Evolutionary conservation across 2,329 filamentous ascomycete species (phyloP).

Genomic region (Beauveria caledonica): DNA sequence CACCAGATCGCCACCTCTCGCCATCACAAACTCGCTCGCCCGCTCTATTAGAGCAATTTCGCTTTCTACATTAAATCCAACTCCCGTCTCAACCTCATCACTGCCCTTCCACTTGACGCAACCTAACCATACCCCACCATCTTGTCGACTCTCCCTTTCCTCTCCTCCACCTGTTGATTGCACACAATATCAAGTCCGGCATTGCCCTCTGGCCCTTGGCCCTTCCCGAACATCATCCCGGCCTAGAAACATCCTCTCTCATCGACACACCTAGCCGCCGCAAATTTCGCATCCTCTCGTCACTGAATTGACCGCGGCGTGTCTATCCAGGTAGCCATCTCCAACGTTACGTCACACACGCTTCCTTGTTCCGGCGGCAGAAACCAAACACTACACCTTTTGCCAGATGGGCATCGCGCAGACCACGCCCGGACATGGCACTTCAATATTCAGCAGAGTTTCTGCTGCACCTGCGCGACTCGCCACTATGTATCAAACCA

Average conservation of each 20-base stretch:
- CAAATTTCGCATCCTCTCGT: not conserved
- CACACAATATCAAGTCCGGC: not conserved
- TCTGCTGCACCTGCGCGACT: conserved; percentile 67
- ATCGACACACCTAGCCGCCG: not conserved
- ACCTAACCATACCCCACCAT: conserved; percentile 1
- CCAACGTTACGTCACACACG: conserved; percentile 4
- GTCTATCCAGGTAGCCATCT: not conserved
- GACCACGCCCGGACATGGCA: conserved; percentile 35
- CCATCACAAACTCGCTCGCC: not conserved
- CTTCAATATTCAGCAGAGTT: conserved; percentile 68
- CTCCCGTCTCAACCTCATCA: not conserved
- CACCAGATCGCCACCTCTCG: not conserved
- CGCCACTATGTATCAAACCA: conserved; percentile 77
- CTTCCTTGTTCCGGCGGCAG: not conserved
- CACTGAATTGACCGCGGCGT: not conserved
- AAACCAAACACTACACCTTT: not conserved
- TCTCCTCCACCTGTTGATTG: not conserved
- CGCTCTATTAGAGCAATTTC: not conserved
- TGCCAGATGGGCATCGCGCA: conserved; percentile 30
- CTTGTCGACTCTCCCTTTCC: conserved; percentile 4
- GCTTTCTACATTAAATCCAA: not conserved
- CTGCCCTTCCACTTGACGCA: not conserved
- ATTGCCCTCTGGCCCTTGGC: not conserved
- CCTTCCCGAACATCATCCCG: not conserved
- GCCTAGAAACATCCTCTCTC: not conserved